Percentiles rank a stretch among this genome's conserved stretches.
Conservation (phyloP, 345 rosid genomes). For the Melaleuca alternifolia region DNA sequence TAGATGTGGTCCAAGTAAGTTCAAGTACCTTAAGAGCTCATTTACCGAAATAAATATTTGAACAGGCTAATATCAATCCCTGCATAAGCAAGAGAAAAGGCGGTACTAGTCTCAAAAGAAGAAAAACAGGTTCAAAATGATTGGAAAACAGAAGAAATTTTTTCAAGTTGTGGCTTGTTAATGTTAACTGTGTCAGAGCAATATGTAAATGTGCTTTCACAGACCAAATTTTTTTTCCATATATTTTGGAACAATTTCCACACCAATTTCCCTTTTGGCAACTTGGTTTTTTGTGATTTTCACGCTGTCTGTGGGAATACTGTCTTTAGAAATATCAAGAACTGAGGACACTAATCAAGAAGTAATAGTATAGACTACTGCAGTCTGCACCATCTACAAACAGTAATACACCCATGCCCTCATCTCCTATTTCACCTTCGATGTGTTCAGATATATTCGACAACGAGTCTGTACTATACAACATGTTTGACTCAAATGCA, state of each 20-base stretch:
- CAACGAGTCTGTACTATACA: neutral
- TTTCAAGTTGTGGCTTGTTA: neutral
- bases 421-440: neutral
- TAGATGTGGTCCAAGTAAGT: too few relatives aligned
- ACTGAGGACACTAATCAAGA: neutral
- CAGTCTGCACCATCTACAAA: neutral
- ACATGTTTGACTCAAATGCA: neutral
- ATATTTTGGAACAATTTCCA: neutral
- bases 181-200: neutral
- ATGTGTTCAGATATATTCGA: neutral
- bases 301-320: too few relatives aligned
- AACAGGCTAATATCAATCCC: conserved; percentile 10
- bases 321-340: neutral
- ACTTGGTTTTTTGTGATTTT: neutral
- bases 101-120: neutral
- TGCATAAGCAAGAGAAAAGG: conserved; percentile 4
- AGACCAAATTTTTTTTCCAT: neutral
- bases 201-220: neutral
- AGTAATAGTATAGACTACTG: neutral
- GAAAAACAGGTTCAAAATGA: neutral
- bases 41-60: too few relatives aligned
- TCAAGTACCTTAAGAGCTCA: too few relatives aligned
- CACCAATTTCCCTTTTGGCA: neutral
- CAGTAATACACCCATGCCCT: neutral
- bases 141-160: neutral